Conservation (phyloP, 1,284 basidiomycete genomes). For the Pseudomicrostroma phylloplanum region DNA sequence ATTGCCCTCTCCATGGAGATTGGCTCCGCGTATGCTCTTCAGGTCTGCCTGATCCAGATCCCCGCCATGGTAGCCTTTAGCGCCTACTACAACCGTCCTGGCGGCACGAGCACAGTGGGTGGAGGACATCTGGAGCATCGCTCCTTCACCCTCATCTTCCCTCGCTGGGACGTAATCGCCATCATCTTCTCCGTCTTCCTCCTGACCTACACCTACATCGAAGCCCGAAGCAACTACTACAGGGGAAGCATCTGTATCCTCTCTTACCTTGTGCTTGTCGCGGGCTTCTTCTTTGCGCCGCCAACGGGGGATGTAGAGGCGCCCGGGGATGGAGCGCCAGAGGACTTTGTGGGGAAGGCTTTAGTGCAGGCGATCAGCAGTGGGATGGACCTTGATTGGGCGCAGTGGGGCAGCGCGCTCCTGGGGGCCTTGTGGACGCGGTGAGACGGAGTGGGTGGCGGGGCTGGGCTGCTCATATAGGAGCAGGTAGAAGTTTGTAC, state of each 20-base stretch:
- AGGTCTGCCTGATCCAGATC: slow-evolving; percentile 95
- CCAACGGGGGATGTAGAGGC: slow-evolving; percentile 33
- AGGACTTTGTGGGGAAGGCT: not conserved
- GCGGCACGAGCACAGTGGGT: slow-evolving; percentile 53
- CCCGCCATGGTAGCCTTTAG: slow-evolving; percentile 98
- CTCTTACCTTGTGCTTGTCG: slow-evolving; percentile 41
- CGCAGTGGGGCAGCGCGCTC: not conserved
- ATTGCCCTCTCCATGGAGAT: slow-evolving; percentile 96
- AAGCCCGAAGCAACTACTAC: slow-evolving; percentile 87
- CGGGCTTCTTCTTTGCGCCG: slow-evolving; percentile 49
- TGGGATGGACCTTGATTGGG: not conserved
- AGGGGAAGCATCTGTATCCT: slow-evolving; percentile 48
- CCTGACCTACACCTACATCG: slow-evolving; percentile 98
- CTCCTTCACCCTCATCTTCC: slow-evolving; percentile 69
- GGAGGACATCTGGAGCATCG: slow-evolving; percentile 51
- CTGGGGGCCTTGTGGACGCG: not conserved
- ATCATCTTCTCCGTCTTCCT: slow-evolving; percentile 75
- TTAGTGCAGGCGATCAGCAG: not conserved
- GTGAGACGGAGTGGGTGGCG: not conserved
- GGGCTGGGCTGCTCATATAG: no score
- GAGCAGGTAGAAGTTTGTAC: no score
- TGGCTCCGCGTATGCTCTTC: slow-evolving; percentile 94
- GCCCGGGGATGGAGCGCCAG: slow-evolving; percentile 23
- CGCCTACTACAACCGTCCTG: slow-evolving; percentile 75
- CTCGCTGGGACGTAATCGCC: slow-evolving; percentile 93